Base-by-base conservation (phyloP, 306 rosid genomes). In the Calophaca sinica region DNA sequence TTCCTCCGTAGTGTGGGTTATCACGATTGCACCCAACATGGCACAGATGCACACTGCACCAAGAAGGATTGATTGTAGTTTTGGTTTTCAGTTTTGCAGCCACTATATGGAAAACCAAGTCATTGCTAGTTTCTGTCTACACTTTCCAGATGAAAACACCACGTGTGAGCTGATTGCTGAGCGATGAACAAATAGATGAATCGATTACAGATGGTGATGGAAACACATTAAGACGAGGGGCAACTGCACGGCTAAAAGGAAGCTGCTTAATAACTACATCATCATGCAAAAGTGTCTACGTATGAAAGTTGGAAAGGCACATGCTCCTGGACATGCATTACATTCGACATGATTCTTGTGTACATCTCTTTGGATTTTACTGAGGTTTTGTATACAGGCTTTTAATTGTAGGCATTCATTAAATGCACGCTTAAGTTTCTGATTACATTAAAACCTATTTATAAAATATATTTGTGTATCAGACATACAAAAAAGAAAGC, bases 11-110 rank as follows among this genome's bases (percentile, higher is more conserved):
- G 81, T 77, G 90, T 96, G 72, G 99, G 99, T 45, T 96, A 96
- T 65, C 71, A 69, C 65, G 86, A 86, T 68, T 96, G 98, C 79
- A 90, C 89, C 14, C 87, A 84, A 82, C 98, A 84, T 76, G 98
- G 93, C 72, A 90, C 98, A 6, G 99, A 96, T 85, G 98, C 99
- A 13, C 98, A 90, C 77, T 92, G 97, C 88, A 83, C 88, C 80
- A 92, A 96, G 85, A 84, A 83, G 79, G 85, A 75, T 76, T 87
- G 80, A 81, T 70, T 65, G n/a, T 60, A 35, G 55, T 60, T 32
- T 6, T 9, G 36, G 79, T 38, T n/a, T n/a, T 54, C 58, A 31
- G 60, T 52, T 59, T 63, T 84, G 70, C 68, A 68, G 33, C 53
- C 9, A 45, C 68, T 62, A 9, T 61, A 14, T 65, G 66, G 73